Evolutionary conservation across 139 green algal genomes (phyloP), one percentile per base, ranked within the genome.

Genomic region (Yamagishiella unicocca): DNA sequence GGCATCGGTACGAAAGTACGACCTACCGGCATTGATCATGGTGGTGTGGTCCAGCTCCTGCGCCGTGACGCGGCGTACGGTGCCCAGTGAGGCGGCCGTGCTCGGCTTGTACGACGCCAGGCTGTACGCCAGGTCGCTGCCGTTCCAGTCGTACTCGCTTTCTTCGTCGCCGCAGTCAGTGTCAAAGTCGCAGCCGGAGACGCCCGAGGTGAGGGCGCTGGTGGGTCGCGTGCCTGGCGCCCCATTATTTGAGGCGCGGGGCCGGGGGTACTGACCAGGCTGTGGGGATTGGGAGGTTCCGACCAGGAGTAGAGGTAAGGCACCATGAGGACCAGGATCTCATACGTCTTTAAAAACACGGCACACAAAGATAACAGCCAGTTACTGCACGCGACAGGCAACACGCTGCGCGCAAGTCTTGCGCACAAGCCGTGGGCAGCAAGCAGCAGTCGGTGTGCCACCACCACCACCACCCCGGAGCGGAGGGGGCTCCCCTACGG

Each of bases 61-160:
- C 33, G 33, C 8, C 21, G 74, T 82, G 3, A 62, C 38, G n/a
- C 74, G 74, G 17, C 74, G 43, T 17, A 43, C 42, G 21, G 24
- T 38, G 73, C 19, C 54, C 33, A 53, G 31, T 25, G 31, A 55
- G 40, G 70, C 45, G 17, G 43, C 31, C 73, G 73, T 64, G 40
- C 73, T 42, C 8, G 66, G 66, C 45, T 74, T 74, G 76, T 72
- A 83, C 76, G 76, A 83, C 22, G 35, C 54, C 76, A 83, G 4
- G 54, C 76, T 72, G 76, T 55, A 83, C 37, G n/a, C n/a, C n/a
- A 83, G 53, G 14, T 83, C 76, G 53, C 53, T 72, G 53, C 76
- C 76, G 54, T 71, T 61, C 55, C 55, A 84, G 37, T 84, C 77
- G 0, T 35, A 31, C 24, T 73, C 58, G 5, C 55, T 37, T 27